phyloP scores from a whole-genome alignment of 2,329 filamentous ascomycete species.

The Ophiocordyceps unilateralis region DNA sequence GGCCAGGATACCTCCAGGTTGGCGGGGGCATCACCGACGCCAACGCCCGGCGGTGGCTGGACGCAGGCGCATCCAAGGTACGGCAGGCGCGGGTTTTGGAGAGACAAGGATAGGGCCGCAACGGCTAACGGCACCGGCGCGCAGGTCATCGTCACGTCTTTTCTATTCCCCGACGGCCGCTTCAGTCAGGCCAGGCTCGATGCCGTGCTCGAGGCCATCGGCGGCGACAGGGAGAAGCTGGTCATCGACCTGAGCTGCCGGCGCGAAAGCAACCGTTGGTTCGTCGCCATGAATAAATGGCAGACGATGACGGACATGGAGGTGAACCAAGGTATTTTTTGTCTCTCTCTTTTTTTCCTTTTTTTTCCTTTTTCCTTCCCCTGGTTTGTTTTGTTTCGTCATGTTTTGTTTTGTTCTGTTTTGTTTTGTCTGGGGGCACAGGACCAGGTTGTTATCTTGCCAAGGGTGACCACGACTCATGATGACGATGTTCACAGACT shows the following conservation, averaged over 20 bases:
- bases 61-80: slow-evolving; percentile 78
- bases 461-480: background rate
- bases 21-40: slow-evolving; percentile 82
- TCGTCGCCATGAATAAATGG: slow-evolving; percentile 99
- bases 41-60: slow-evolving; percentile 78
- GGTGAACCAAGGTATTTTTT: slow-evolving; percentile 54
- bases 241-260: slow-evolving; percentile 94
- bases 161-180: slow-evolving; percentile 67
- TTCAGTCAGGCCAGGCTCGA: slow-evolving; percentile 68
- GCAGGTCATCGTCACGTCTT: slow-evolving; percentile 94
- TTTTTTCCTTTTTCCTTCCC: background rate
- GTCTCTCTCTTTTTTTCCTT: background rate
- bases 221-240: slow-evolving; percentile 58
- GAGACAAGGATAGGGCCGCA: slow-evolving; percentile 1
- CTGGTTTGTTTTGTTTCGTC: background rate
- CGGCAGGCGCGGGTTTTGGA: background rate
- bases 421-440: background rate
- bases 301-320: slow-evolving; percentile 96
- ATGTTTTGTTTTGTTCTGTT: background rate
- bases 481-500: slow-evolving; percentile 34
- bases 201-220: slow-evolving; percentile 55
- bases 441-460: background rate
- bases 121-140: slow-evolving; percentile 5
- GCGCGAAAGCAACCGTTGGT: slow-evolving; percentile 50
- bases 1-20: slow-evolving; percentile 70